These are phyloP conservation scores for Phlebiopsis gigantea DNA, from an alignment of 768 basidiomycete genomes.

Conservation along the genomic window DNA sequence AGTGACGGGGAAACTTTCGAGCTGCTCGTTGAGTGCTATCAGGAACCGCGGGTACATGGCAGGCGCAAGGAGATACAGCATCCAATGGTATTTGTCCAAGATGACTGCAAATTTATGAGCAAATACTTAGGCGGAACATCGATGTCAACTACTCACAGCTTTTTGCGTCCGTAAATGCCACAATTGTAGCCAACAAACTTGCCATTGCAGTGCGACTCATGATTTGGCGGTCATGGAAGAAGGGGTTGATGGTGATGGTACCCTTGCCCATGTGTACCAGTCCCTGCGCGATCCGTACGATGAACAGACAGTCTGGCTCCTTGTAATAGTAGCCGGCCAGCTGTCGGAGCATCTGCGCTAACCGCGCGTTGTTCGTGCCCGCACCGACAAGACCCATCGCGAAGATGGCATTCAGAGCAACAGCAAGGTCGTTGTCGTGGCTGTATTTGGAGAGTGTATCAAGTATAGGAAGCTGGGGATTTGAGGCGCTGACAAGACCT, in stretches of 20 bases:
- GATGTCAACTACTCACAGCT: slow-evolving; percentile 57
- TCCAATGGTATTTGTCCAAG: slow-evolving; percentile 96
- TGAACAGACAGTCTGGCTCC: slow-evolving; percentile 94
- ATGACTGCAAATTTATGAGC: slow-evolving; percentile 51
- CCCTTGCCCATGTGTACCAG: slow-evolving; percentile 99
- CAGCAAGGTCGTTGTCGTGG: slow-evolving; percentile 96
- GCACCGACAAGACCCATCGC: slow-evolving; percentile 98
- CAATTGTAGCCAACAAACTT: slow-evolving; percentile 80
- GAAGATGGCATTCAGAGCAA: slow-evolving; percentile 95
- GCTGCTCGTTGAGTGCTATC: slow-evolving; percentile 92
- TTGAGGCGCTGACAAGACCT: slow-evolving; percentile 91
- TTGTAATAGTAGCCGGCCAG: slow-evolving; percentile 98
- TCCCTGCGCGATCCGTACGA: slow-evolving; percentile 93
- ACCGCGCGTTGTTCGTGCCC: slow-evolving; percentile 96
- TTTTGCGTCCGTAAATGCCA: slow-evolving; percentile 93
- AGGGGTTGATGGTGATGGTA: slow-evolving; percentile 93
- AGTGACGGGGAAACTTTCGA: slow-evolving; percentile 80
- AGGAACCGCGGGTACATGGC: slow-evolving; percentile 99
- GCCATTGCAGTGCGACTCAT: slow-evolving; percentile 88
- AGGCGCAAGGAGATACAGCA: slow-evolving; percentile 92
- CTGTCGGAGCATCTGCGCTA: slow-evolving; percentile 96
- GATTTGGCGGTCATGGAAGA: slow-evolving; percentile 88
- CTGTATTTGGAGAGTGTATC: slow-evolving; percentile 98
- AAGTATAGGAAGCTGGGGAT: slow-evolving; percentile 89
- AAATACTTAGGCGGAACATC: neutral